A percentile compares a stretch with the other conserved stretches of the same genome.
Evolutionary conservation across 2,329 filamentous ascomycete species (phyloP).

Genomic region (Lasiodiplodia citricola): DNA sequence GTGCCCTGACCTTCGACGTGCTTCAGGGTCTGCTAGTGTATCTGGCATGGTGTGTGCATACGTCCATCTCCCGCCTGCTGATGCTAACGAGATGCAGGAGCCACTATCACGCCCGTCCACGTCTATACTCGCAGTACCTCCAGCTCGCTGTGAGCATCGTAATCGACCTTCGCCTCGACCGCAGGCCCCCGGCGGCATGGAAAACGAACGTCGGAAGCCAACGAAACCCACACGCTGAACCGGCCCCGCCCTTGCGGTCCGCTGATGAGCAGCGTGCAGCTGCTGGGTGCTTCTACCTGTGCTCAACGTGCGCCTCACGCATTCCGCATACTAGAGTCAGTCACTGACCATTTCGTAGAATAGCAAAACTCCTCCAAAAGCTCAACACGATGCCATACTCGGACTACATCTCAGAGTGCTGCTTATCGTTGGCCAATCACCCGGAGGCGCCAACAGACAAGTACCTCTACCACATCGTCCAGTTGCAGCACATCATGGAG

Average conservation of each 20-base stretch:
- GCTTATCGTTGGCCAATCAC: constrained; percentile 38
- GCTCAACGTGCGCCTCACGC: not conserved
- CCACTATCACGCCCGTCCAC: constrained; percentile 39
- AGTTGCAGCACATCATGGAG: not conserved
- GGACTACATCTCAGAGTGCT: constrained; percentile 44
- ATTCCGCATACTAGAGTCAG: not conserved
- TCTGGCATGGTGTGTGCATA: constrained; percentile 39
- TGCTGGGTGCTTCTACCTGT: not conserved
- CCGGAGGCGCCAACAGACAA: not conserved
- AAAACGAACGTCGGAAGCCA: constrained; percentile 21
- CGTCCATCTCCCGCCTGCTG: not conserved
- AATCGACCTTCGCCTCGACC: constrained; percentile 39
- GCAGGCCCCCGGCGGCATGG: constrained; percentile 28
- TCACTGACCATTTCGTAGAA: constrained; percentile 35
- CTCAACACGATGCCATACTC: constrained; percentile 44
- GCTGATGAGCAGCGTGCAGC: not conserved
- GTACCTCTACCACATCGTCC: not conserved
- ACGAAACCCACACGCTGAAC: not conserved
- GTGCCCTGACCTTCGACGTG: constrained; percentile 46
- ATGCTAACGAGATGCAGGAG: constrained; percentile 31
- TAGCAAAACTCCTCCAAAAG: constrained; percentile 46
- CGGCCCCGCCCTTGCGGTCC: not conserved
- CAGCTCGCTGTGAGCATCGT: constrained; percentile 40
- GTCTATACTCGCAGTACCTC: constrained; percentile 39
- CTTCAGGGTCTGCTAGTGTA: constrained; percentile 47